Base-by-base conservation (phyloP, 306 rosid species). In the Cucurbita pepo region DNA sequence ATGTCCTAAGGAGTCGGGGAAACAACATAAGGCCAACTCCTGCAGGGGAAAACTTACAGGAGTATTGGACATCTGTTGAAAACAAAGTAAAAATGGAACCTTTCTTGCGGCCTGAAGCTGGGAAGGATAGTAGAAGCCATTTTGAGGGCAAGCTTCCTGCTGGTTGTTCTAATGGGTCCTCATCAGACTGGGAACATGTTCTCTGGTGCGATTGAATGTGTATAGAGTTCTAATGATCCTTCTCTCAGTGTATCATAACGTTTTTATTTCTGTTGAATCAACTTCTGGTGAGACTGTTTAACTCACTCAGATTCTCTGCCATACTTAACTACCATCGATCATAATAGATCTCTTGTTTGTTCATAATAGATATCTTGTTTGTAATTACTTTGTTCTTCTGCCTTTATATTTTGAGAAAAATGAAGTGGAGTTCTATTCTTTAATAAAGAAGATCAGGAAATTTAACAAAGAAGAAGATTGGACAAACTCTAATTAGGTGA, bases 171-270 rank as follows among this genome's bases (percentile, higher is more conserved):
- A 96, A 89, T 62, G 81, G 77, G 84, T 60, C 76, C 10, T 62
- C 92, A 15, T 86, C 87, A 10, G 97, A 94, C 14, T 95, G 99
- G 97, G 99, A 91, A 62, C 95, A 88, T 59, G 88, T 91, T 47
- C 73, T 47, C 5, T 47, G 56, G 57, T 4, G 72, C 8, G 72
- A 65, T 12, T 37, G 69, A 61, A 38, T 61, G 48, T 61, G 34
- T 40, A 63, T 18, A n/a, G 8, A 14, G 11, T 30, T 30, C 5
- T 62, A 62, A 5, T 0, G 41, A 67, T 19, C 54, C 8, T 25
- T 2, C 0, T 47, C 7, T 67, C n/a, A 30, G 34, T 30, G 8
- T n/a, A 59, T 34, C 21, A 13, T 63, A 40, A 40, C 30, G 8
- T 38, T 60, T 62, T 38, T 25, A 62, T 40, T 62, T 62, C 9